Evolutionary conservation across 768 basidiomycete species (phyloP).

Genomic region (Fistulinella prunicolor): DNA sequence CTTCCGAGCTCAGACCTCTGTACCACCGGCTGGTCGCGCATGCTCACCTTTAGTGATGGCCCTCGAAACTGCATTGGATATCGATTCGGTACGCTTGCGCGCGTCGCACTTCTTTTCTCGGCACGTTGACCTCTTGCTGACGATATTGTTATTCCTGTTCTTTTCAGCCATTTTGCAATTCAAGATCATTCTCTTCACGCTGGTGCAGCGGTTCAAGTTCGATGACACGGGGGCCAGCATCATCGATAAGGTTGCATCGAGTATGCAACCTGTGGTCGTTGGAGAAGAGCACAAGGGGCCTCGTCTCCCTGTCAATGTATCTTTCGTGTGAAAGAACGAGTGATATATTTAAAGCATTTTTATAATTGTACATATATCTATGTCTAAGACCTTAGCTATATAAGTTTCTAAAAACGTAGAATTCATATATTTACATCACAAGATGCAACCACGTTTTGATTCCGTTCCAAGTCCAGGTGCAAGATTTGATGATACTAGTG

Average conservation of each 20-base stretch:
- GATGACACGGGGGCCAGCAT: background rate
- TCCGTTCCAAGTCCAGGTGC: too few species aligned
- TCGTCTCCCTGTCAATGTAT: slow-evolving; percentile 1
- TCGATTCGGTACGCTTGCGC: background rate
- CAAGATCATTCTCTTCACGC: slow-evolving; percentile 4
- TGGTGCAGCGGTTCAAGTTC: background rate
- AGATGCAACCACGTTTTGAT: too few species aligned
- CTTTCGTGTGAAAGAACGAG: background rate
- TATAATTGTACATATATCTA: too few species aligned
- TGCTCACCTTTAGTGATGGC: slow-evolving; percentile 7
- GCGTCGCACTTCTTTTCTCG: background rate
- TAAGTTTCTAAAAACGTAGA: too few species aligned
- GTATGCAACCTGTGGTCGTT: slow-evolving; percentile 7
- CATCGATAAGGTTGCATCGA: slow-evolving; percentile 1
- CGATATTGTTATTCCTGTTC: too few species aligned
- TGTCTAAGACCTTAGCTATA: too few species aligned
- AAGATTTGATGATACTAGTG: too few species aligned
- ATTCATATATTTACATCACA: too few species aligned
- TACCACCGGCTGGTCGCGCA: slow-evolving; percentile 4
- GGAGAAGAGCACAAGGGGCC: slow-evolving; percentile 5
- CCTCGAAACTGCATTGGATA: slow-evolving; percentile 8
- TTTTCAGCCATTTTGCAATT: slow-evolving; percentile 4
- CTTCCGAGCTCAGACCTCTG: slow-evolving; percentile 3
- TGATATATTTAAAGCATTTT: background rate
- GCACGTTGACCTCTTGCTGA: background rate